A percentile compares a stretch with the other conserved stretches of the same genome.
These are phyloP conservation scores for Scheffersomyces illinoinensis DNA, from an alignment of 1,139 yeast species.

Conservation along the genomic window DNA sequence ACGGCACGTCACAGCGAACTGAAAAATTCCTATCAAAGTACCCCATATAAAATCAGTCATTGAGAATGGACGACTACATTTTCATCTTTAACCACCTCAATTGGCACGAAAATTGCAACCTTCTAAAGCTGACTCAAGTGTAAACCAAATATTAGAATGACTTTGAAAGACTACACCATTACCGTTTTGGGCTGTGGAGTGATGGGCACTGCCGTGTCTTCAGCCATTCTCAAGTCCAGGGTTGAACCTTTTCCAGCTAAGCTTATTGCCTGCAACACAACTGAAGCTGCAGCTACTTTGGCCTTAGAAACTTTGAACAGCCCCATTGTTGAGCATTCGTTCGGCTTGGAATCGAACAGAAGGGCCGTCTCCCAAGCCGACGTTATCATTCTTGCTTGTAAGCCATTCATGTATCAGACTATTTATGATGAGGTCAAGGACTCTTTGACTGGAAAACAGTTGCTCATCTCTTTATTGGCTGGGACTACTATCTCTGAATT, in stretches of 20 bases:
- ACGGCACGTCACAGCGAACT: background rate
- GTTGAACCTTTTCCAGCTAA: slow-evolving; percentile 64
- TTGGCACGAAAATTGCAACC: background rate
- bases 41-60: background rate
- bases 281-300: slow-evolving; percentile 49
- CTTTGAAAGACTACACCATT: slow-evolving; percentile 58
- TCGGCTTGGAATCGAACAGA: slow-evolving; percentile 50
- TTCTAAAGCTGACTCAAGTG: background rate
- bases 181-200: slow-evolving; percentile 92
- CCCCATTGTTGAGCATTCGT: slow-evolving; percentile 54
- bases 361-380: slow-evolving; percentile 64
- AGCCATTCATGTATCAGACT: slow-evolving; percentile 74
- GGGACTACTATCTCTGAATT: slow-evolving; percentile 86
- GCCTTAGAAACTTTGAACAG: slow-evolving; percentile 42
- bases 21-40: background rate
- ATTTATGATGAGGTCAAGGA: slow-evolving; percentile 50
- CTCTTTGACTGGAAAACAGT: slow-evolving; percentile 51
- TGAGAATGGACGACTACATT: background rate
- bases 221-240: slow-evolving; percentile 62
- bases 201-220: slow-evolving; percentile 93
- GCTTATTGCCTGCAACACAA: slow-evolving; percentile 75
- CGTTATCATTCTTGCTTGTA: slow-evolving; percentile 78
- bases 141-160: background rate
- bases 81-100: background rate
- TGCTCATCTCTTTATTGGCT: slow-evolving; percentile 83